Conservation (phyloP, 176 grass and related monocot species). For the Carex scoparia region DNA sequence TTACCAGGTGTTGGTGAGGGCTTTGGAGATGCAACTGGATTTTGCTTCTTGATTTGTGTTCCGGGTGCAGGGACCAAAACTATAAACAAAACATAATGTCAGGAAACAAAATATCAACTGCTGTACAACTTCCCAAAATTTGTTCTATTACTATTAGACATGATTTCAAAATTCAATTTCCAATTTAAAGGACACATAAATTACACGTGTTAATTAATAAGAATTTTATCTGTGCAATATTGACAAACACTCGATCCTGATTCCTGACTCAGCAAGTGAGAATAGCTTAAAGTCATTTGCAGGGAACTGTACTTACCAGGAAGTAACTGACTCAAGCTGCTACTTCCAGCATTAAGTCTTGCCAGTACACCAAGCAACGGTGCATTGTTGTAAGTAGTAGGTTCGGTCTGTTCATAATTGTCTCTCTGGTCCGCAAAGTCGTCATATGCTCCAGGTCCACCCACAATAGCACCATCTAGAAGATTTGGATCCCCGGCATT, state of each 20-base stretch:
- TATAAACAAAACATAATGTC: background rate
- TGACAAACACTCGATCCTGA: background rate
- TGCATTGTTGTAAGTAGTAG: constrained; percentile 83
- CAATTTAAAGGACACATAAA: background rate
- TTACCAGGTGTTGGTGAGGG: constrained; percentile 45
- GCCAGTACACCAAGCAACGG: constrained; percentile 73
- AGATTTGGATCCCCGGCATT: constrained; percentile 60
- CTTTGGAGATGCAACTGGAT: constrained; percentile 22
- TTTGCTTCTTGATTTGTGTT: constrained; percentile 23
- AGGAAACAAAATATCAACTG: background rate
- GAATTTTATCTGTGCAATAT: background rate
- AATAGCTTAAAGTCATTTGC: background rate
- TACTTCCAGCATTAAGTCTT: constrained; percentile 47
- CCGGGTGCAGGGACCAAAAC: constrained; percentile 18
- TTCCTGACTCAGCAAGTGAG: background rate
- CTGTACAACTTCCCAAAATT: background rate
- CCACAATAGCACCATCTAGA: constrained; percentile 70
- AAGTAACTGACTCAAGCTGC: constrained; percentile 34
- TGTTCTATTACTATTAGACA: background rate
- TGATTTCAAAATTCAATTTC: background rate
- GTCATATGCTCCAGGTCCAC: constrained; percentile 60
- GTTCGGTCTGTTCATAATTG: constrained; percentile 92
- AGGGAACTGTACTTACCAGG: constrained; percentile 7
- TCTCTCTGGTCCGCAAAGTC: constrained; percentile 69
- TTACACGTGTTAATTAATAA: background rate